Evolutionary conservation across 768 basidiomycete species (phyloP), one percentile per base, ranked within the genome.

Genomic region (Rhizopogon rudus): DNA sequence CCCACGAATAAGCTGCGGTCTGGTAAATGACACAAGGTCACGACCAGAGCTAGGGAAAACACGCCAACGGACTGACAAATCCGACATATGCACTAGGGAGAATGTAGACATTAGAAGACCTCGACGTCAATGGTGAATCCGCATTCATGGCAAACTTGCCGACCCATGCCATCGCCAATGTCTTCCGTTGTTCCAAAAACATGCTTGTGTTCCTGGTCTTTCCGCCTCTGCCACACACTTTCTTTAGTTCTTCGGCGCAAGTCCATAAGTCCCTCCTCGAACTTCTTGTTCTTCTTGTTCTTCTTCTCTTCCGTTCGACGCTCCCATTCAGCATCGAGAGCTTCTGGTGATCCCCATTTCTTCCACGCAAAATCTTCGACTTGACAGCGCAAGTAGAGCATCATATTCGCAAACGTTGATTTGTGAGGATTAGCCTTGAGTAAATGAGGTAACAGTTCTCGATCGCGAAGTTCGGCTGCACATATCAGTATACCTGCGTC

Each of bases 351-450:
- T 0, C 93, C 95, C 97, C 97, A 99, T 72, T 99, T 99, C 67
- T 91, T 87, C 88, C 88, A 97, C 5, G 97, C 96, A 71, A 95
- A 98, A 44, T 87, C 91, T 69, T 99, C 97, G 2, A 97, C 92
- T 69, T 98, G 96, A 65, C 77, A 88, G 35, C 97, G 85, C 5
- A 98, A 77, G 72, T 90, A 98, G 20, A 99, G 79, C 97, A 98
- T 98, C 97, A 98, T 98, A 76, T 98, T 99, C 37, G 91, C 90
- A 66, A 91, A 98, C 0, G 92, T 95, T 10, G 93, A 89, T 60
- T 91, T 88, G 74, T 97, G 94, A 3, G 93, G 95, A 68, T 98
- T 98, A 17, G 92, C 89, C 65, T 95, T 93, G 55, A 98, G 79
- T 25, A 96, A 76, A 69, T 99, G 97, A 0, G 96, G 97, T 60